Evolutionary conservation across 495 filamentous ascomycete species (phyloP), one percentile per base, ranked within the genome.

Genomic region (Daldinia caldariorum): DNA sequence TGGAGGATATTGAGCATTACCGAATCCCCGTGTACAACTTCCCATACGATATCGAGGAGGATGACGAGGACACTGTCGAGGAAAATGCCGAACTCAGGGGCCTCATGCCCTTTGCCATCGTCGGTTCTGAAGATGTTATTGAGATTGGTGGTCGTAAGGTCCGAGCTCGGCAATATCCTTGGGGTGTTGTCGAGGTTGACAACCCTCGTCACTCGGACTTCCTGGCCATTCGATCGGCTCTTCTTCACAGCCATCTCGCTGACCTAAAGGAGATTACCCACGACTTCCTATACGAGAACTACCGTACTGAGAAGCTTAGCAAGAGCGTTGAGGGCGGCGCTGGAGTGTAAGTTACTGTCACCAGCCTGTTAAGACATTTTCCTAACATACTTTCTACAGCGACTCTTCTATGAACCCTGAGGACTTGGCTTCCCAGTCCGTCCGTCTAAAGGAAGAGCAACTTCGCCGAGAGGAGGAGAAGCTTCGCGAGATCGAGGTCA

Each of bases 1-100:
- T 99, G 96, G 95, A 99, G 84, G 95, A 99, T 76, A 99, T 99
- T 70, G 95, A 99, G 80, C 95, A 99, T 82, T 99, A 99, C 86
- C 92, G 95, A 79, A 99, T 99, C 74, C 95, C 95, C 39, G 96
- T 99, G 72, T 99, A 99, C 89, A 99, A 99, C 87, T 99, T 99
- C 86, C 95, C 95, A 35, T 99, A 99, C 83, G 95, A 99, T 78
- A 95, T 98, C 65, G 95, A 99, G 83, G 95, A 99, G 83, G 95
- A 99, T 78, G 95, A 99, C 77, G 95, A 99, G 82, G 95, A 99
- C 76, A 99, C 95, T 0, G 94, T 99, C 31, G 95, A 99, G 83
- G 95, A 99, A 83, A 99, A 99, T 73, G 94, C 94, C 60, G 95
- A 99, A 82, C 86, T 99, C 47, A 89, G 95, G 79, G 93, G 94